Conservation (phyloP, 2,329 filamentous ascomycete species). For the Cucurbitaria berberidis region DNA sequence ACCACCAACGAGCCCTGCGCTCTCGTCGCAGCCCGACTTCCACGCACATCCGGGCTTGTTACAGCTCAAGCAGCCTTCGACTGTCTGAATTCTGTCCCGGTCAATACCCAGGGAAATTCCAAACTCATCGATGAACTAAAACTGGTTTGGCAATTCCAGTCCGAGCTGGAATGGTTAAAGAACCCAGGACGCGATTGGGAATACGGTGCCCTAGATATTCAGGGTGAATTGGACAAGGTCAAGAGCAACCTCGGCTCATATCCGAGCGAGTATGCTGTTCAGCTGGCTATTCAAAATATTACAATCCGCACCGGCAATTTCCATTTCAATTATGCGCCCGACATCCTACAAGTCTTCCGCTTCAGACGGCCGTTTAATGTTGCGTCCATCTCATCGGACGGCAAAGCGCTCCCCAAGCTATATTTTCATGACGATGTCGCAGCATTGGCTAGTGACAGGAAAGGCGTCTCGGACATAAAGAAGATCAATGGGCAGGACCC, state of each 20-base stretch:
- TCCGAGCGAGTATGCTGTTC: conserved; percentile 47
- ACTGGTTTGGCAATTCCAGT: conserved; percentile 44
- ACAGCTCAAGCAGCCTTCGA: conserved; percentile 30
- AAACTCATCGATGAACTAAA: conserved; percentile 40
- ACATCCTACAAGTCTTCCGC: conserved; percentile 35
- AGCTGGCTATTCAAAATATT: conserved; percentile 39
- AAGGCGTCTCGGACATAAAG: conserved; percentile 32
- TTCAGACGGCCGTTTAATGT: conserved; percentile 25
- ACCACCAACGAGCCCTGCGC: conserved; percentile 27
- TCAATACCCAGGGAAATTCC: conserved; percentile 31
- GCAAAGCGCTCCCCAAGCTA: conserved; percentile 41
- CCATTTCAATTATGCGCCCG: conserved; percentile 36
- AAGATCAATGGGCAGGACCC: conserved; percentile 37
- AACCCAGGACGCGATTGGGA: conserved; percentile 42
- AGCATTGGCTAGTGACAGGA: conserved; percentile 13
- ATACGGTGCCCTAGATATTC: conserved; percentile 43
- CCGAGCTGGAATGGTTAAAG: conserved; percentile 44
- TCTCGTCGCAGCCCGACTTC: conserved; percentile 13
- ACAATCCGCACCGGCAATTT: conserved; percentile 32
- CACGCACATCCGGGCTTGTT: conserved; percentile 3
- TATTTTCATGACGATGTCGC: conserved; percentile 34
- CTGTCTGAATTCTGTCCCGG: conserved; percentile 43
- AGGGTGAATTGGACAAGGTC: conserved; percentile 43
- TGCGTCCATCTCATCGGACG: conserved; percentile 40
- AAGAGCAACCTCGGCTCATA: conserved; percentile 34